Base-by-base conservation (phyloP, 305 asterid species). In the Rubia occidens region DNA sequence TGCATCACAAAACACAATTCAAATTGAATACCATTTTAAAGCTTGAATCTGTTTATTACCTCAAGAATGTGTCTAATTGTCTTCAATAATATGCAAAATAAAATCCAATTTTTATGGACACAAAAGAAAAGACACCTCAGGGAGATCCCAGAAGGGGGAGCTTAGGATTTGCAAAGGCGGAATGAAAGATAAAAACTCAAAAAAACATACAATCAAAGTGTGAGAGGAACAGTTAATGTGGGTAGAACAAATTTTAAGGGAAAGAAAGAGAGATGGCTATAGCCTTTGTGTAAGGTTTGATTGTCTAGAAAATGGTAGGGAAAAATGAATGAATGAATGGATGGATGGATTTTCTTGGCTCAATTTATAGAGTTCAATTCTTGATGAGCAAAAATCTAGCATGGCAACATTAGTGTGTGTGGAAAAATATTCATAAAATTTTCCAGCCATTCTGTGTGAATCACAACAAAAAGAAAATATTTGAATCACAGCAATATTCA, bases 381-480 rank as follows among this genome's bases (percentile, higher is more conserved):
- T 7, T 15, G 53, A 14, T 8, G 6, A 6, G 26, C 42, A 18
- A 10, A 2, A 53, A 21, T 29, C 14, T n/a, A 59, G 8, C 18
- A 51, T 24, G 47, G 49, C 42, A 62, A 17, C 43, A 13, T 42
- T 18, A 42, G 66, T n/a, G 20, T 24, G 3, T 8, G 32, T 15
- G 2, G 58, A 40, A 17, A 4, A 65, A 26, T n/a, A 39, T 68
- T 53, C 42, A 65, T 29, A n/a, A 15, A 40, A 13, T 39, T 74
- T 69, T 63, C 71, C 78, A 54, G 35, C 78, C 74, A 74, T 74
- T 71, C 70, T 74, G 64, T 51, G 11, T 39, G 64, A 9, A n/a
- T n/a, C n/a, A n/a, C n/a, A 11, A 0, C n/a, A 45, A 9, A 10
- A 45, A 45, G 51, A 45, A 45, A 0, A 39, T 6, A 6, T 3